A percentile compares a stretch with the other conserved stretches of the same genome.
Conservation (phyloP, 2,329 filamentous ascomycete genomes). For the Rutstroemia sp. region DNA sequence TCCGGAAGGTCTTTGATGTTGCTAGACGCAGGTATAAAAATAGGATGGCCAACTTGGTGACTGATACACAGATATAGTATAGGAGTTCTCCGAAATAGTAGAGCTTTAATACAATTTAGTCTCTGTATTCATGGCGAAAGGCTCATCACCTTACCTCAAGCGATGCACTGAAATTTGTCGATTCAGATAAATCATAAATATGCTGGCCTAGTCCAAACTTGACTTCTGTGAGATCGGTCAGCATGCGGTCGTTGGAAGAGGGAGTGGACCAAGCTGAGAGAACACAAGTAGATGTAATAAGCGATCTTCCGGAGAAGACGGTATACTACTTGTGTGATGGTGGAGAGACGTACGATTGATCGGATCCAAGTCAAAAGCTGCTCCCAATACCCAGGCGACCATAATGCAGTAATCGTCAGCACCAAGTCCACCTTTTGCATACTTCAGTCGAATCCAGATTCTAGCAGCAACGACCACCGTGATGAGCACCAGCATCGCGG, state of each 20-base stretch:
- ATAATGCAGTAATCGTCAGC: conserved; percentile 4
- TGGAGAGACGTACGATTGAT: neutral
- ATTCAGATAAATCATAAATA: neutral
- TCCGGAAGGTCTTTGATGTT: neutral
- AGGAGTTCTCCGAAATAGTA: neutral
- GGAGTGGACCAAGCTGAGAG: neutral
- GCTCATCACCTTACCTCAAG: neutral
- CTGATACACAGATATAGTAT: conserved; percentile 1
- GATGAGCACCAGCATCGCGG: conserved; percentile 3
- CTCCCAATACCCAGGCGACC: conserved; percentile 4
- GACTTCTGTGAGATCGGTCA: neutral
- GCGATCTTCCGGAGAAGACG: neutral
- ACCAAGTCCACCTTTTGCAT: conserved; percentile 4
- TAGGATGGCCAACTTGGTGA: neutral
- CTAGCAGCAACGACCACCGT: neutral
- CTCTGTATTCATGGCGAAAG: neutral
- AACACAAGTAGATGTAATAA: neutral
- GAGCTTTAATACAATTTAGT: neutral
- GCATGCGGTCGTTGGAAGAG: neutral
- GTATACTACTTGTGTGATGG: neutral
- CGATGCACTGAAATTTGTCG: conserved; percentile 1
- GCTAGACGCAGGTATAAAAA: conserved; percentile 2
- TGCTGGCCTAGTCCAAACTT: conserved; percentile 3
- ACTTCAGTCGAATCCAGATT: neutral
- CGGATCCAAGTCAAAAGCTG: conserved; percentile 2